Conservation (phyloP, 805 yeast genomes). For the Grigorovia humatica region DNA sequence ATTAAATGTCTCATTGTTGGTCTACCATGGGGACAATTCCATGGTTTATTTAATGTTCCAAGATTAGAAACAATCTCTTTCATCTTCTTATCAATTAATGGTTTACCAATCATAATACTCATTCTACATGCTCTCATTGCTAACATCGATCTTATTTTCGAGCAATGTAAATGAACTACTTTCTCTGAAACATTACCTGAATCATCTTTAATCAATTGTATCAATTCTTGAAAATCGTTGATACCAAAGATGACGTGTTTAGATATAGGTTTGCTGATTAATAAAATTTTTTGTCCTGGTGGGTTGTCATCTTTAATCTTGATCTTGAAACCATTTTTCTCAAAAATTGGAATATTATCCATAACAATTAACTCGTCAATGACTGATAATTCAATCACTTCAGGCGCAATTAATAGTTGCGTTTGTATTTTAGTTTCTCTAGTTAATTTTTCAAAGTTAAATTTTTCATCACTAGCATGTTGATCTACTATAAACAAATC, state of each 20-base stretch:
- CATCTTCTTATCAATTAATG: conserved; percentile 55
- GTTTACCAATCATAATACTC: conserved; percentile 88
- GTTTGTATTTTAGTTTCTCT: conserved; percentile 45
- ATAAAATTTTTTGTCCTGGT: conserved; percentile 47
- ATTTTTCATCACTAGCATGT: conserved; percentile 96
- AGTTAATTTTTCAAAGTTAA: conserved; percentile 68
- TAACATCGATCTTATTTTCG: conserved; percentile 72
- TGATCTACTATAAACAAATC: conserved; percentile 88
- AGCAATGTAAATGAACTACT: conserved; percentile 37
- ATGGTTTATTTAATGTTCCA: conserved; percentile 73
- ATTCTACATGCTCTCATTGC: conserved; percentile 94
- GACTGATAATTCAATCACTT: conserved; percentile 51
- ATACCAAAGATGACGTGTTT: conserved; percentile 57
- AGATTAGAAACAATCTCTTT: conserved; percentile 52
- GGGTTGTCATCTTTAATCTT: conserved; percentile 37
- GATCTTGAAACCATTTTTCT: conserved; percentile 69
- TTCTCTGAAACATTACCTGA: conserved; percentile 31
- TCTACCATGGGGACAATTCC: conserved; percentile 97
- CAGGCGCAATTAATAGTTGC: conserved; percentile 61
- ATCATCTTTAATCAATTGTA: conserved; percentile 52
- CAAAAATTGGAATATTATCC: conserved; percentile 48
- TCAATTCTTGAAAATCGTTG: conserved; percentile 62
- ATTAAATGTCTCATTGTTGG: conserved; percentile 91
- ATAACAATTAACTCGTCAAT: conserved; percentile 68
- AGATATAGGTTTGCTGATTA: conserved; percentile 63